Conservation (phyloP, 73 alveolate genomes). For the Tetrahymena elliotti region DNA sequence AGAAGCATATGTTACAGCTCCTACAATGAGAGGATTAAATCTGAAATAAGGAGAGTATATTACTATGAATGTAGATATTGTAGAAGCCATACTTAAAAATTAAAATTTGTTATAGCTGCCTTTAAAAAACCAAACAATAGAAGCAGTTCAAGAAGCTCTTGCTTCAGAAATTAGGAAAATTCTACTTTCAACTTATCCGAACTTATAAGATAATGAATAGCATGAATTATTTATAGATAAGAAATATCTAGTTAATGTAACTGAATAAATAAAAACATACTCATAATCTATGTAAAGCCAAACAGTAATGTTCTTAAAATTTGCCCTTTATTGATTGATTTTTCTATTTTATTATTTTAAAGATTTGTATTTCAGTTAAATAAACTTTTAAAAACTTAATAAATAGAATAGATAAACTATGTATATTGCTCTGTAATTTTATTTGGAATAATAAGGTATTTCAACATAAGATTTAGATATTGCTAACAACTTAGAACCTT, state of each 20-base stretch:
- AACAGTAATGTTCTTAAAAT: neutral
- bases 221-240: neutral
- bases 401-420: neutral
- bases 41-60: conserved; percentile 1
- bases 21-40: conserved; percentile 37
- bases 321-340: too few relatives aligned
- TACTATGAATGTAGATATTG: neutral
- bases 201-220: neutral
- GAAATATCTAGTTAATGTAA: neutral
- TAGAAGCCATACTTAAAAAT: conserved; percentile 1
- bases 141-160: neutral
- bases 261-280: neutral
- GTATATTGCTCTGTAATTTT: neutral
- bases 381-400: neutral
- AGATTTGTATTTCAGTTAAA: neutral
- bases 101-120: neutral
- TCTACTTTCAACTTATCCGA: neutral
- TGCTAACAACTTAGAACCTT: neutral
- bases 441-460: neutral
- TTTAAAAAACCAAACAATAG: neutral
- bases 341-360: too few relatives aligned
- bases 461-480: neutral
- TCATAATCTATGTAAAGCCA: neutral
- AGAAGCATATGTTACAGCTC: conserved; percentile 33
- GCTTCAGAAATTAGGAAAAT: neutral